phyloP scores from a whole-genome alignment of 164 flowering plant species.

The Buxus sempervirens region DNA sequence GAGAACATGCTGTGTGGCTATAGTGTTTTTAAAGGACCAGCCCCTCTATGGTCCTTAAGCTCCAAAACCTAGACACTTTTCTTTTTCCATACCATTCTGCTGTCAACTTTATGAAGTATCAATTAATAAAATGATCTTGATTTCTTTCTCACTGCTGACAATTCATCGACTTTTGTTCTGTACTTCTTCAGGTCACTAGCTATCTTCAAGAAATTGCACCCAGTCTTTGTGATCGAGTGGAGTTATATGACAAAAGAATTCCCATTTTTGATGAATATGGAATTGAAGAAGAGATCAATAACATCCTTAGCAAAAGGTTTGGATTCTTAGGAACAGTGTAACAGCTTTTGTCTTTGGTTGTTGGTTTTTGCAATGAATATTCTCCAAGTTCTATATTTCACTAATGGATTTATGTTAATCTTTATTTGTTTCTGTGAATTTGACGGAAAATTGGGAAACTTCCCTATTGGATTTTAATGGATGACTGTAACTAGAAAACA shows the following conservation, averaged over 20 bases:
- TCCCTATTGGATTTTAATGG: neutral
- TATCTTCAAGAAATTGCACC: conserved; percentile 97
- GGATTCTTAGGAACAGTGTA: conserved; percentile 12
- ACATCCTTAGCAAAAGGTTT: conserved; percentile 85
- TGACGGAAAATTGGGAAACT: neutral
- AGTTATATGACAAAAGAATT: conserved; percentile 60
- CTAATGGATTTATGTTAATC: no score
- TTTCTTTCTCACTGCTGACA: conserved; percentile 4
- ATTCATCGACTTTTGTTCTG: neutral
- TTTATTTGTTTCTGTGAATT: neutral
- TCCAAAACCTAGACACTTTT: no score
- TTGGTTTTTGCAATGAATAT: no score
- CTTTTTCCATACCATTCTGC: neutral
- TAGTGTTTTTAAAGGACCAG: no score
- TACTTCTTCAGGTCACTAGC: conserved; percentile 64
- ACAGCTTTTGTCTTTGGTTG: neutral
- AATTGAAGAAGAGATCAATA: conserved; percentile 85
- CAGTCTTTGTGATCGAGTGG: conserved; percentile 81
- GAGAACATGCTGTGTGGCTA: no score
- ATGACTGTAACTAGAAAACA: neutral
- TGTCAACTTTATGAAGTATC: no score
- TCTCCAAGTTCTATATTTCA: no score
- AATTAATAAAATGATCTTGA: neutral
- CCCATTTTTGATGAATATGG: conserved; percentile 87
- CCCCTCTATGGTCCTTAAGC: no score